Evolutionary conservation across 352 stramenopile genomes (phyloP).

Genomic region (Globisporangium takayamanum): DNA sequence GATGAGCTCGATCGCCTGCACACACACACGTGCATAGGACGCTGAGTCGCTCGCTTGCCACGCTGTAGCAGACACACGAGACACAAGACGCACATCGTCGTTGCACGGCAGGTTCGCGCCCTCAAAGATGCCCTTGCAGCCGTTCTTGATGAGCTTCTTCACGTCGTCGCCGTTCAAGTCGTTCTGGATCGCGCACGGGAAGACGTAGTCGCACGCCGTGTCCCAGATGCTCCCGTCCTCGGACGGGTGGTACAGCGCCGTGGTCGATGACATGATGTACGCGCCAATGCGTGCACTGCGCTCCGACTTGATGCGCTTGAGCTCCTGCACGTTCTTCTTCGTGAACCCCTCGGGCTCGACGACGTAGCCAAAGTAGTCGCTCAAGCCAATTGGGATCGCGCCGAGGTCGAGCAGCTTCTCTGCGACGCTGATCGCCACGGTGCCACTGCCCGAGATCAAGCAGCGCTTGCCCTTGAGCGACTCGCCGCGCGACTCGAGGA

Average conservation of each 20-base stretch:
- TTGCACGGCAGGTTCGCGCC: slow-evolving; percentile 81
- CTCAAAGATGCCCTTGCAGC: slow-evolving; percentile 86
- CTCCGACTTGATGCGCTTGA: slow-evolving; percentile 81
- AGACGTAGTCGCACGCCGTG: slow-evolving; percentile 93
- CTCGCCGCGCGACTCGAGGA: slow-evolving; percentile 90
- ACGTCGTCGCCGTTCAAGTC: slow-evolving; percentile 80
- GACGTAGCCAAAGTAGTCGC: slow-evolving; percentile 93
- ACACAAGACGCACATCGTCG: slow-evolving; percentile 31
- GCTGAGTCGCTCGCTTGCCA: not conserved
- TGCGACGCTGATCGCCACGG: slow-evolving; percentile 91
- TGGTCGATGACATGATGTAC: slow-evolving; percentile 88
- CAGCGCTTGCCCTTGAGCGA: slow-evolving; percentile 94
- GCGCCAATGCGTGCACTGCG: slow-evolving; percentile 71
- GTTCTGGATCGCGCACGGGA: slow-evolving; percentile 94
- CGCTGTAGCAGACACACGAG: not conserved
- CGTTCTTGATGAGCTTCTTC: slow-evolving; percentile 81
- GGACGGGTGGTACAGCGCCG: slow-evolving; percentile 77
- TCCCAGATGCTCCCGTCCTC: slow-evolving; percentile 84
- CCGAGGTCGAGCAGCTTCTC: slow-evolving; percentile 94
- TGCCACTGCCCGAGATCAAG: slow-evolving; percentile 94
- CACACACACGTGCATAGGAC: not conserved
- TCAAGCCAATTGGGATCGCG: slow-evolving; percentile 94
- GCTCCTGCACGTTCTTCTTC: slow-evolving; percentile 55
- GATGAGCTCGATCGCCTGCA: slow-evolving; percentile 64
- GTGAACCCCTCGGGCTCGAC: slow-evolving; percentile 91